Conservation (phyloP, 2,329 filamentous ascomycete species). For the Penicillium verrucosum region DNA sequence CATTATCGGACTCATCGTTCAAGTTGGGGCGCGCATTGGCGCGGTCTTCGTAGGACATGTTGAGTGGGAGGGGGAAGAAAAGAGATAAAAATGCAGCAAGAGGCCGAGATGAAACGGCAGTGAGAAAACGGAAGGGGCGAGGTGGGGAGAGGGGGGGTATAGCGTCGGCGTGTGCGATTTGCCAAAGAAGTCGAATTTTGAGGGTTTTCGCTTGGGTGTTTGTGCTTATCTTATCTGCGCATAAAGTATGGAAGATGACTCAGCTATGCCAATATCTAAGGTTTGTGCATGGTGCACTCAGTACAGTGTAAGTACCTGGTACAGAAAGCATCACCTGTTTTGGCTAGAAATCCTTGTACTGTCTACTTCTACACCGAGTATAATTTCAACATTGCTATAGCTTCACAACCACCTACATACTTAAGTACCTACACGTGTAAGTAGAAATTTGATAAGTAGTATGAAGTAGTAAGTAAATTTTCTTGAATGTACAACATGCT, state of each 20-base stretch:
- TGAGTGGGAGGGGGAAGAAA: constrained; percentile 22
- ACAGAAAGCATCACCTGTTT: background rate
- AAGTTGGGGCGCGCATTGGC: constrained; percentile 42
- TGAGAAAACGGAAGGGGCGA: constrained; percentile 15
- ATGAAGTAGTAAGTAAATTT: background rate
- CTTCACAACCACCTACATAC: background rate
- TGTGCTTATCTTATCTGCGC: constrained; percentile 45
- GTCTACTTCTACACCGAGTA: background rate
- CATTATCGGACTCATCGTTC: constrained; percentile 85
- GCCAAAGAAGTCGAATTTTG: constrained; percentile 42
- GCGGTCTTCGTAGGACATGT: constrained; percentile 47
- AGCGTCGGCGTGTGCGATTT: constrained; percentile 40
- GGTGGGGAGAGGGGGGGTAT: constrained; percentile 25
- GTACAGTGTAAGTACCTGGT: background rate
- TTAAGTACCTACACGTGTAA: background rate
- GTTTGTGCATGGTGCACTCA: background rate
- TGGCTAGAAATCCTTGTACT: background rate
- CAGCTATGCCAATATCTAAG: constrained; percentile 10
- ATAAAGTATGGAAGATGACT: constrained; percentile 32
- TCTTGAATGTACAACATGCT: background rate
- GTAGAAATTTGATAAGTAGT: too few species aligned
- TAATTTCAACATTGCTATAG: background rate
- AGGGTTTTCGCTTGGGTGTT: constrained; percentile 46
- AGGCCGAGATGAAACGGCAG: constrained; percentile 21
- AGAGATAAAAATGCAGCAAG: constrained; percentile 9